Evolutionary conservation across 306 rosid genomes (phyloP).

Genomic region (Quercus bicolor): DNA sequence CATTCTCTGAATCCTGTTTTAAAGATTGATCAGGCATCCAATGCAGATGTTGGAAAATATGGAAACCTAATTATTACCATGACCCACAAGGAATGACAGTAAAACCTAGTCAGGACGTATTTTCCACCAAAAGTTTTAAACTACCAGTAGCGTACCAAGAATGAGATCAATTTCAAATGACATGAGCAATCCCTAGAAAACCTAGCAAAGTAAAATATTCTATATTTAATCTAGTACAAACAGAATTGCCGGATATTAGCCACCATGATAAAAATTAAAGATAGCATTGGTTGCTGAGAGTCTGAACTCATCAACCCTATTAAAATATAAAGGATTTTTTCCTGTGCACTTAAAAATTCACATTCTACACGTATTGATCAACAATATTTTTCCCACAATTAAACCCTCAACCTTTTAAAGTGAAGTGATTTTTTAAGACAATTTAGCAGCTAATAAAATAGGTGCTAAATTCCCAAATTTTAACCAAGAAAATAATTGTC

Average conservation of each 20-base stretch:
- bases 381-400: background rate
- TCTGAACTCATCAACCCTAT: background rate
- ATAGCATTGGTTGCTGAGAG: background rate
- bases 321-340: background rate
- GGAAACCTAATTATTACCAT: constrained; percentile 4
- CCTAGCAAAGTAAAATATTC: background rate
- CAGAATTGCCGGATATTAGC: background rate
- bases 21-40: constrained; percentile 27
- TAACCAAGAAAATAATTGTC: constrained; percentile 5
- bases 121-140: background rate
- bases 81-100: constrained; percentile 4
- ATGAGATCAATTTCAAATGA: background rate
- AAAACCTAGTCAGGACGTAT: background rate
- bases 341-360: background rate
- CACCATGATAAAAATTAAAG: background rate
- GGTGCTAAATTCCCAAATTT: constrained; percentile 10
- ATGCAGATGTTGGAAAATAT: constrained; percentile 9
- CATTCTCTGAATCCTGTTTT: constrained; percentile 88
- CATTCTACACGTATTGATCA: background rate
- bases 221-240: background rate
- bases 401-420: background rate
- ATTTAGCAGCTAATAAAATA: constrained; percentile 1
- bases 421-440: background rate
- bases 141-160: background rate
- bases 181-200: background rate